Evolutionary conservation across 345 rosid genomes (phyloP).

Genomic region (Draba incana): DNA sequence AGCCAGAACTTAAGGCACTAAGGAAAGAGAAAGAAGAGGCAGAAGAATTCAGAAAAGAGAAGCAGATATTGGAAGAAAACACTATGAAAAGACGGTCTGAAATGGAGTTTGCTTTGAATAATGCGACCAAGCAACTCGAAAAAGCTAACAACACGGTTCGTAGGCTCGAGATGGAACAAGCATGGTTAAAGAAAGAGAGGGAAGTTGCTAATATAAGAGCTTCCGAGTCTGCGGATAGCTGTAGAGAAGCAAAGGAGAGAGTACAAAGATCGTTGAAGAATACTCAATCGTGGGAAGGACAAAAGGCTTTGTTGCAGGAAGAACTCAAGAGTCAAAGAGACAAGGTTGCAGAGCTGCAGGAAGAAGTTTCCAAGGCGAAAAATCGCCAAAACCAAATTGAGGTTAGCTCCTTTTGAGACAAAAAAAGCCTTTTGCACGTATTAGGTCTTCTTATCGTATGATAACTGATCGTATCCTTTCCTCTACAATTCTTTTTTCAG

Average conservation of each 20-base stretch:
- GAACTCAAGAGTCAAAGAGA: slow-evolving; percentile 66
- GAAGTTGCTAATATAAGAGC: slow-evolving; percentile 72
- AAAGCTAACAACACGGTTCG: slow-evolving; percentile 69
- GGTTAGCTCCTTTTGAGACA: slow-evolving; percentile 41
- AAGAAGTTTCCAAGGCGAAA: slow-evolving; percentile 39
- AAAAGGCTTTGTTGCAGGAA: slow-evolving; percentile 67
- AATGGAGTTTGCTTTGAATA: slow-evolving; percentile 80
- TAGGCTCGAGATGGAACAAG: slow-evolving; percentile 79
- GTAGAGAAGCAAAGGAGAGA: slow-evolving; percentile 74
- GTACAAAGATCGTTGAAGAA: slow-evolving; percentile 66
- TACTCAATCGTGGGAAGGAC: slow-evolving; percentile 82
- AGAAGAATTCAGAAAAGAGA: slow-evolving; percentile 83
- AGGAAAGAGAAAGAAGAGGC: slow-evolving; percentile 92
- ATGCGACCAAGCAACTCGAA: slow-evolving; percentile 80
- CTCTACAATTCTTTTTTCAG: slow-evolving; percentile 37
- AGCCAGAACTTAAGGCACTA: slow-evolving; percentile 77
- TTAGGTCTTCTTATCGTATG: slow-evolving; percentile 36
- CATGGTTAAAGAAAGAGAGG: slow-evolving; percentile 69
- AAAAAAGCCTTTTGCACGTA: slow-evolving; percentile 29
- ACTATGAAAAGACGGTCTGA: slow-evolving; percentile 83
- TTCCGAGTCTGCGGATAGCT: slow-evolving; percentile 69
- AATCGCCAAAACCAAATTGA: slow-evolving; percentile 40
- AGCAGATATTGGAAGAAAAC: slow-evolving; percentile 70
- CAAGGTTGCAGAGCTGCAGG: slow-evolving; percentile 51
- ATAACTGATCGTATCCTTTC: slow-evolving; percentile 30